Evolutionary conservation across 306 rosid species (phyloP).

Genomic region (Corylus americana): DNA sequence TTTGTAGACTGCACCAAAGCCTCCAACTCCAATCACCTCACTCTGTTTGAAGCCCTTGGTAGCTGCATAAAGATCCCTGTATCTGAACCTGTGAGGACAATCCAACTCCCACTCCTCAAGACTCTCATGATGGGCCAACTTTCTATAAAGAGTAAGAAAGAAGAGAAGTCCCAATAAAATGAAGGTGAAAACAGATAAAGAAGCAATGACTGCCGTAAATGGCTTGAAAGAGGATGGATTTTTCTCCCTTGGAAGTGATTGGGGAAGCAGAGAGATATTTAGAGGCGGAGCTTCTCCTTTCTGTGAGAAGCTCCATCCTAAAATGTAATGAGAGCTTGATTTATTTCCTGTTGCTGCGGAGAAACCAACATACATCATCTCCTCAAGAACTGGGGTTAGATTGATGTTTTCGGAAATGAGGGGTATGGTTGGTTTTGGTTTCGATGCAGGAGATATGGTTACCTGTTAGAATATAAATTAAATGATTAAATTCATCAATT

Average conservation of each 20-base stretch:
- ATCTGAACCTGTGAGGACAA: conserved; percentile 69
- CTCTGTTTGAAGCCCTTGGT: conserved; percentile 63
- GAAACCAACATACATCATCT: conserved; percentile 57
- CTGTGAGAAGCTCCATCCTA: conserved; percentile 67
- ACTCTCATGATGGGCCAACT: conserved; percentile 36
- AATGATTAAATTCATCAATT: too few species aligned
- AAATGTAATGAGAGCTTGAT: conserved; percentile 64
- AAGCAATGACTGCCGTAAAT: conserved; percentile 31
- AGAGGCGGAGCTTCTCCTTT: conserved; percentile 33
- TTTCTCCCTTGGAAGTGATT: conserved; percentile 39
- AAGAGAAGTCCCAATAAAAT: conserved; percentile 27
- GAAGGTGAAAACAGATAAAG: conserved; percentile 35
- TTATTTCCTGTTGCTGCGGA: conserved; percentile 63
- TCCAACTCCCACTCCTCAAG: conserved; percentile 83
- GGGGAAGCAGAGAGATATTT: conserved; percentile 41
- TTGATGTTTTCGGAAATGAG: conserved; percentile 10
- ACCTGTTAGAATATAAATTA: background rate
- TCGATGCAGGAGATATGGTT: conserved; percentile 43
- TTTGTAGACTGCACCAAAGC: conserved; percentile 69
- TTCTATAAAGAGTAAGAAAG: conserved; percentile 23
- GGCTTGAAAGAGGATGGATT: conserved; percentile 25
- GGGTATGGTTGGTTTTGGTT: conserved; percentile 33
- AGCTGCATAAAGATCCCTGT: conserved; percentile 62
- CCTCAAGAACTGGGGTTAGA: conserved; percentile 21
- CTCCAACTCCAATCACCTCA: conserved; percentile 65